Base-by-base conservation (phyloP, 768 basidiomycete species). In the Mrakia blollopis region DNA sequence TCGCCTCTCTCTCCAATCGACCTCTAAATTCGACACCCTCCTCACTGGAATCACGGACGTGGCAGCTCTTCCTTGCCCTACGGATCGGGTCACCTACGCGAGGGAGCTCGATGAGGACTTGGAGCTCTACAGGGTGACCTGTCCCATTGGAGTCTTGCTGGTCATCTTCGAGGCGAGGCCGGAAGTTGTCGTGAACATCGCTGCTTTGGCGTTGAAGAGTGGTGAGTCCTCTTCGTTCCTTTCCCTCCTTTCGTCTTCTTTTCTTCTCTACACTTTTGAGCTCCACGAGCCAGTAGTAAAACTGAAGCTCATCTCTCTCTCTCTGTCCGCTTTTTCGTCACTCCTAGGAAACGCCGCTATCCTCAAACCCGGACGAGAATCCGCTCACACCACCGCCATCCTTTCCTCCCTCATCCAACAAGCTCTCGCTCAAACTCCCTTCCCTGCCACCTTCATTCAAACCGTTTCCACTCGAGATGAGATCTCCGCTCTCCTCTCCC, bases 81-180 rank as follows among this genome's bases (percentile, higher is more conserved):
- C 90, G 6, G 95, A 93, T 8, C 85, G 87, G 54, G 89, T 97
- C 28, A 88, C 91, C 0, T 98, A 97, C 83, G 94, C 97, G 0
- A 89, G 89, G n/a, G 88, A 92, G 81, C 86, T 99, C 50, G 94
- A 94, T 81, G 91, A 94, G 75, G 87, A 86, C 0, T 86, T 98
- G 30, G 92, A 97, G 79, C 87, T 99, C 4, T 93, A 96, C 84
- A 89, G 94, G 41, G 91, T 98, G 0, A 92, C 96, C 0, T 98
- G 96, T 81, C 95, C 97, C 0, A 95, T 99, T 79, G 97, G 97
- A 30, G 94, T 97, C 0, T 86, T 99, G 18, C 87, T 99, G 71
- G 93, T 98, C 79, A 96, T 99, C 78, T 99, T 99, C 80, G 97
- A 98, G 83, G 92, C 96, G 4, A 88, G 96, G 39, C 97, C 97